Evolutionary conservation across 2,329 filamentous ascomycete genomes (phyloP).

Genomic region (Talaromyces atroroseus): DNA sequence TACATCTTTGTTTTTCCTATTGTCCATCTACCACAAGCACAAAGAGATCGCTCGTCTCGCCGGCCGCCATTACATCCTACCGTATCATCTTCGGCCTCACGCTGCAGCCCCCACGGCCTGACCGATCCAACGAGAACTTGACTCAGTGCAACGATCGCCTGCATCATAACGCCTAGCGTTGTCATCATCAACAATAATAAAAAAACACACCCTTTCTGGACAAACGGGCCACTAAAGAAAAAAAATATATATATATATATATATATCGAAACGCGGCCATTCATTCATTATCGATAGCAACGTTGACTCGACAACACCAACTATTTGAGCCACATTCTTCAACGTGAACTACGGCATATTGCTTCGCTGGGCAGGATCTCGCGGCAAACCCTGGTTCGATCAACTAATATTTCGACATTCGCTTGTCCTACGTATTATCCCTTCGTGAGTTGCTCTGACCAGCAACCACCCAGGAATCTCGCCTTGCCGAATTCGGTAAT

Average conservation of each 20-base stretch:
- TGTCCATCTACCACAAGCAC: no score
- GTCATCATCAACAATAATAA: slow-evolving; percentile 10
- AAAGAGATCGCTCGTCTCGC: neutral
- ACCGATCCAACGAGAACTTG: neutral
- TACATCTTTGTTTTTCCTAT: slow-evolving; percentile 16
- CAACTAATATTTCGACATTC: neutral
- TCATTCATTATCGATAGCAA: slow-evolving; percentile 19
- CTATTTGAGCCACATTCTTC: slow-evolving; percentile 30
- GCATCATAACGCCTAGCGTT: slow-evolving; percentile 11
- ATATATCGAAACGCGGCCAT: neutral
- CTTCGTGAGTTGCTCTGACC: no score
- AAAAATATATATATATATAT: neutral
- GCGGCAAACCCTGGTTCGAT: slow-evolving; percentile 14
- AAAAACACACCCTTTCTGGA: neutral
- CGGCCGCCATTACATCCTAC: slow-evolving; percentile 17
- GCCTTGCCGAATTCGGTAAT: slow-evolving; percentile 5
- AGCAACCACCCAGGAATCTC: slow-evolving; percentile 5
- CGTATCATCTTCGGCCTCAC: slow-evolving; percentile 11
- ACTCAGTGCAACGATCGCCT: slow-evolving; percentile 11
- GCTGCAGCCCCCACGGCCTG: slow-evolving; percentile 11
- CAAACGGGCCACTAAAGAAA: neutral
- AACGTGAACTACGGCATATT: slow-evolving; percentile 11
- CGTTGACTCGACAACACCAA: slow-evolving; percentile 34
- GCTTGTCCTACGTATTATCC: neutral
- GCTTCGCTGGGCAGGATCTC: slow-evolving; percentile 27